Base-by-base conservation (phyloP, 176 grass and related monocot genomes). In the Eremochloa ophiuroides region DNA sequence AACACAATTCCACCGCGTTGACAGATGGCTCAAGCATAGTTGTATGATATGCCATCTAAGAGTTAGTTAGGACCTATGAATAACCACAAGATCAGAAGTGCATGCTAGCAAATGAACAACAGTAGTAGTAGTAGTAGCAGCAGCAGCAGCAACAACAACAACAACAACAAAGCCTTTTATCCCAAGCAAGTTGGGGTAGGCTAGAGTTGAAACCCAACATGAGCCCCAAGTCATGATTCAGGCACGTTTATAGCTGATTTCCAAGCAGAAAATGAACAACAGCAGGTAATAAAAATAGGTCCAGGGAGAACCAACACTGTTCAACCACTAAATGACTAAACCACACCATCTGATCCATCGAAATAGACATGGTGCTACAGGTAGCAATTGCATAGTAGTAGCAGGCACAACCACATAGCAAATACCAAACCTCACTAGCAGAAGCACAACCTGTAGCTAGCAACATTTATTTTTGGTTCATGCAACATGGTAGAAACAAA, bases 381-480 rank as follows among this genome's bases (percentile, higher is more conserved):
- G 53, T 69, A 44, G 66, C 35, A 71, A 43, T 22, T 20, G 33
- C 47, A 68, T 20, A 69, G 17, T 20, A 69, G 62, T 10, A 68
- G 51, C 43, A 61, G n/a, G n/a, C 23, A 42, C 15, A 62, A 51
- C 71, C 44, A 62, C 27, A 61, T 10, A 51, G 1, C 47, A 44
- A 69, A 40, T 40, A 40, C 67, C 23, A 62, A 68, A 30, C 14
- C 15, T 35, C 23, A 80, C 61, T 59, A 46, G 62, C 70, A 75
- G 34, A 76, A 31, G 69, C 59, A 66, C 18, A 56, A 35, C 14
- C 22, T 22, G n/a, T n/a, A n/a, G n/a, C 66, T 40, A 10, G 27
- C 64, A 76, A 23, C 17, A 59, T 62, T 81, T 89, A 89, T 78
- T 77, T 43, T 46, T 11, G 6, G 43, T 83, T 64, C 80, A 64